Percentiles rank a stretch among this genome's conserved stretches.
phyloP scores from a whole-genome alignment of 2,329 filamentous ascomycete species.

The Aspergillus amoenus region DNA sequence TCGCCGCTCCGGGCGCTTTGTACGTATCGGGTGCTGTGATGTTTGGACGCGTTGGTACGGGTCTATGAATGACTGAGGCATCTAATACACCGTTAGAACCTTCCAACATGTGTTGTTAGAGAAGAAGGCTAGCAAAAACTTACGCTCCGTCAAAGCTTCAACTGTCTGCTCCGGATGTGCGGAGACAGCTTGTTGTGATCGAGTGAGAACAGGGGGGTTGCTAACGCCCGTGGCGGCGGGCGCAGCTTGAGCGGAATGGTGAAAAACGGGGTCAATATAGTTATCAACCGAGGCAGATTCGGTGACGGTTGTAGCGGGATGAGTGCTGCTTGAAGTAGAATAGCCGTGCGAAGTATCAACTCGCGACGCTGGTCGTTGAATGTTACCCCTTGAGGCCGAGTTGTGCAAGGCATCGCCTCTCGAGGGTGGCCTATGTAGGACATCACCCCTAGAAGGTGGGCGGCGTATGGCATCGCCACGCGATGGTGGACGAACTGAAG shows the following conservation, averaged over 20 bases:
- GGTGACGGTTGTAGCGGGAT: background rate
- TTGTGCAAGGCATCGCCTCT: conserved; percentile 26
- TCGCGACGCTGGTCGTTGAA: background rate
- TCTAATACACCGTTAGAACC: conserved; percentile 2
- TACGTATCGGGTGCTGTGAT: conserved; percentile 15
- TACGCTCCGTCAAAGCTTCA: background rate
- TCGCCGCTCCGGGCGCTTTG: conserved; percentile 36
- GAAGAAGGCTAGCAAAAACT: background rate
- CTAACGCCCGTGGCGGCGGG: background rate
- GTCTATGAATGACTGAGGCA: conserved; percentile 24
- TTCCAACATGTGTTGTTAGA: background rate
- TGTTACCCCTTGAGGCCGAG: conserved; percentile 10
- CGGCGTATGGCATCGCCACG: conserved; percentile 26
- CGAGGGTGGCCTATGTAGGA: conserved; percentile 22
- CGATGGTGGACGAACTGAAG: background rate
- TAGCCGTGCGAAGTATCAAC: background rate
- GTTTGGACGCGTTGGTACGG: conserved; percentile 19
- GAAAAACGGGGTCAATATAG: background rate
- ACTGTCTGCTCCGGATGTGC: background rate
- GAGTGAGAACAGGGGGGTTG: background rate
- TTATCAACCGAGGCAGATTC: background rate
- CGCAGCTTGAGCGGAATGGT: background rate
- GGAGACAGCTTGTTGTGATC: background rate
- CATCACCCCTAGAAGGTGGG: conserved; percentile 13
- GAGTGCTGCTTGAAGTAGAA: background rate